Evolutionary conservation across 352 stramenopile genomes (phyloP).

Genomic region (Phytopythium vexans): DNA sequence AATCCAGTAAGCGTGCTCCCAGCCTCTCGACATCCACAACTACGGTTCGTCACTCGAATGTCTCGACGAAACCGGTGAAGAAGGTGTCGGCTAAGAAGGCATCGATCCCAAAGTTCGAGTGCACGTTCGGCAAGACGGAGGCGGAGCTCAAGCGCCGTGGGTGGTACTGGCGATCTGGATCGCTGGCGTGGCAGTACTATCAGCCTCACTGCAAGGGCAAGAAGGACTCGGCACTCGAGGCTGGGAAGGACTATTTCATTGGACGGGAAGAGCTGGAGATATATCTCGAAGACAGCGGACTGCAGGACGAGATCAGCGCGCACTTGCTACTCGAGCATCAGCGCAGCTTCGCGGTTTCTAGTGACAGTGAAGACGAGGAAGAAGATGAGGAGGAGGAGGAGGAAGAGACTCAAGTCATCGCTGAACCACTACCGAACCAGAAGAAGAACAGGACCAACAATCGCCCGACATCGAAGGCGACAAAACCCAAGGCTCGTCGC

Average conservation of each 20-base stretch:
- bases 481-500: not conserved
- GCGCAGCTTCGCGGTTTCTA: conserved; percentile 3
- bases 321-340: conserved; percentile 44
- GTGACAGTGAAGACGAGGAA: conserved; percentile 18
- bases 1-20: not conserved
- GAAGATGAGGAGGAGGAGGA: conserved; percentile 14
- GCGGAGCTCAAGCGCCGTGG: conserved; percentile 43
- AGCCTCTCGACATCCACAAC: not conserved
- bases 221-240: conserved; percentile 13
- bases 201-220: conserved; percentile 43
- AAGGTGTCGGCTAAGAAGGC: conserved; percentile 11
- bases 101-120: conserved; percentile 54
- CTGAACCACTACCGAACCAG: conserved; percentile 1
- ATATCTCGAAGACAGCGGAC: conserved; percentile 29
- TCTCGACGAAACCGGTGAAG: conserved; percentile 6
- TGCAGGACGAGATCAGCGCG: conserved; percentile 37
- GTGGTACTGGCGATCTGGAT: conserved; percentile 58
- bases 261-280: conserved; percentile 36
- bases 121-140: conserved; percentile 60
- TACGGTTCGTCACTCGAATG: not conserved
- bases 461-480: not conserved
- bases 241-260: conserved; percentile 50
- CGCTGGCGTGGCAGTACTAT: conserved; percentile 52
- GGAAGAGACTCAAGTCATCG: not conserved
- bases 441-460: not conserved